Evolutionary conservation across 2,329 filamentous ascomycete genomes (phyloP), one percentile per base, ranked within the genome.

Genomic region (Pseudogymnoascus pannorum): DNA sequence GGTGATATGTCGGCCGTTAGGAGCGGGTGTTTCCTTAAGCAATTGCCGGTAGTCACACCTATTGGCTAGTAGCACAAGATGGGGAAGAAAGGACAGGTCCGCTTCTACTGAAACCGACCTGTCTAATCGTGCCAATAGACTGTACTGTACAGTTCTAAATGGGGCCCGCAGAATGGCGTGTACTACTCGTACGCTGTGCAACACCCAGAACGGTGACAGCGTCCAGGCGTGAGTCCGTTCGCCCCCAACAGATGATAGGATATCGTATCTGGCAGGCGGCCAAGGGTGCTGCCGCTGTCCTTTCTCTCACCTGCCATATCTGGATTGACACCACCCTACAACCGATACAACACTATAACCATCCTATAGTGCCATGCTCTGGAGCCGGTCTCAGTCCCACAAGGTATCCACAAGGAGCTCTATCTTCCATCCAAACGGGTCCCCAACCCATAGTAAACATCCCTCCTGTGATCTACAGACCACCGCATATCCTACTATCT

Each of bases 251-350:
- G 9, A 16, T 54, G 44, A 54, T 54, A 31, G 24, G 44, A 54
- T 31, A n/a, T 54, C 44, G 44, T 54, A 54, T 54, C n/a, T 16
- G 44, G 44, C 44, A 51, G 44, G 44, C 24, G 44, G 44, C 44
- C 24, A 54, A 48, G 24, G 44, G 24, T 54, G 24, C n/a, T 54
- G 44, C 44, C 44, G 44, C 44, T 31, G 44, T 31, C 44, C 24
- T 29, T 2, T 24, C 22, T 54, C 44, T 18, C 44, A 54, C 44
- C 44, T 54, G 44, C 44, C 44, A 54, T 24, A 54, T 54, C 44
- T 29, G 24, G 44, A 4, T n/a, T 16, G 8, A 16, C n/a, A 31
- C 24, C n/a, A 12, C 29, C 24, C 24, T 18, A 12, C 44, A 54
- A 54, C 24, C 44, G 44, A 54, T 54, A 54, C n/a, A 18, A 18